Evolutionary conservation across 2,329 filamentous ascomycete genomes (phyloP).

Genomic region (Aspergillus tanneri): DNA sequence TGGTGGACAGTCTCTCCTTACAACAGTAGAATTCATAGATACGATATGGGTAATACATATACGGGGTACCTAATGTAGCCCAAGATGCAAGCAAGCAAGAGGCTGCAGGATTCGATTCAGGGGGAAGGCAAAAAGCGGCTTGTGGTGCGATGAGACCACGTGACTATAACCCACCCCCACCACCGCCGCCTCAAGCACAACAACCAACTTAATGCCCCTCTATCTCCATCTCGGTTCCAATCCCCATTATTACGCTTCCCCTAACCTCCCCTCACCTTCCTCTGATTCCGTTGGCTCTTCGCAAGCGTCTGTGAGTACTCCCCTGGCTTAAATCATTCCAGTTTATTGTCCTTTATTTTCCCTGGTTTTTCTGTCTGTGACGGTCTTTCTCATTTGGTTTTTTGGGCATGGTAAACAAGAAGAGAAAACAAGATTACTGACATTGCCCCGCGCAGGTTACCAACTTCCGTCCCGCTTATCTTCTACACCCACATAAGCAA

Average conservation of each 20-base stretch:
- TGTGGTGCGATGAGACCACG: slow-evolving; percentile 24
- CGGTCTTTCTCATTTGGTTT: neutral
- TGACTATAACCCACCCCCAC: slow-evolving; percentile 25
- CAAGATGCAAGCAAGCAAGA: neutral
- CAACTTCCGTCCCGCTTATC: slow-evolving; percentile 20
- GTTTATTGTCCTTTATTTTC: slow-evolving; percentile 1
- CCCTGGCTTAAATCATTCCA: slow-evolving; percentile 24
- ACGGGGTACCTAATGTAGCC: too few species aligned
- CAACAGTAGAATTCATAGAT: too few species aligned
- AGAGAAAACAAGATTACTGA: slow-evolving; percentile 22
- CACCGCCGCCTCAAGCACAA: slow-evolving; percentile 31
- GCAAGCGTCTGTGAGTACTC: slow-evolving; percentile 4
- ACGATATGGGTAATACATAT: too few species aligned
- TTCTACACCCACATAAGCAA: slow-evolving; percentile 26
- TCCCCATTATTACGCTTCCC: slow-evolving; percentile 14
- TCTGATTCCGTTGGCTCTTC: slow-evolving; percentile 5
- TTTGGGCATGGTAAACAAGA: slow-evolving; percentile 10
- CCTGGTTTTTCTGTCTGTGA: slow-evolving; percentile 5
- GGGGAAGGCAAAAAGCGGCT: slow-evolving; percentile 13
- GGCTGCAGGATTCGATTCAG: slow-evolving; percentile 1
- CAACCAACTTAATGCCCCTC: slow-evolving; percentile 39
- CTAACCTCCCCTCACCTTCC: slow-evolving; percentile 14
- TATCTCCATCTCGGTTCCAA: slow-evolving; percentile 27
- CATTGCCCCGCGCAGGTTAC: slow-evolving; percentile 31
- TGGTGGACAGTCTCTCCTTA: too few species aligned